These are phyloP conservation scores for Aristolochia californica DNA, from an alignment of 164 flowering plant species.

Conservation along the genomic window DNA sequence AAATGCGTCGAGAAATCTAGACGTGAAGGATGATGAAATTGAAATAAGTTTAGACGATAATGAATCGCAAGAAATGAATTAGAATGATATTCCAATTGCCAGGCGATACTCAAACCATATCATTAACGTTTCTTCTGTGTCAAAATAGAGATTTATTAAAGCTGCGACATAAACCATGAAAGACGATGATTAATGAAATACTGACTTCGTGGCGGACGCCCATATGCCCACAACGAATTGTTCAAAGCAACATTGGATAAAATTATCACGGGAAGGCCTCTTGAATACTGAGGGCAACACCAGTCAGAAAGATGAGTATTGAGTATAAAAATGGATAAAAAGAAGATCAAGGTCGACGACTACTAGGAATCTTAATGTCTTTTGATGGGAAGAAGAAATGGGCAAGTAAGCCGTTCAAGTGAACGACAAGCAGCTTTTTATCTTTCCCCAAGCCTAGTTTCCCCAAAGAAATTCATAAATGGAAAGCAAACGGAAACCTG, in stretches of 20 bases:
- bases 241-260: constrained; percentile 66
- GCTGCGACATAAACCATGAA: no score
- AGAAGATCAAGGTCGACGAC: constrained; percentile 18
- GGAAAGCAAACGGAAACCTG: no score
- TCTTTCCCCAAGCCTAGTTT: neutral
- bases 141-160: no score
- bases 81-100: no score
- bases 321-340: neutral
- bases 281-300: constrained; percentile 55
- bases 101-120: no score
- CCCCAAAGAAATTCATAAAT: neutral
- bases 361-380: constrained; percentile 21
- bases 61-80: no score
- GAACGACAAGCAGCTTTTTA: constrained; percentile 49
- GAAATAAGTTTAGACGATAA: no score
- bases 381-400: constrained; percentile 28
- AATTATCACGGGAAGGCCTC: constrained; percentile 64
- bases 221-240: constrained; percentile 75
- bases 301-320: neutral
- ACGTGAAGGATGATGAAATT: no score
- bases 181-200: no score
- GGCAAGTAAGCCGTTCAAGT: constrained; percentile 73
- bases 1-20: no score
- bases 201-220: constrained; percentile 69
- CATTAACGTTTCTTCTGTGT: neutral